phyloP scores from a whole-genome alignment of 495 filamentous ascomycete genomes.

The Xylaria acuta region DNA sequence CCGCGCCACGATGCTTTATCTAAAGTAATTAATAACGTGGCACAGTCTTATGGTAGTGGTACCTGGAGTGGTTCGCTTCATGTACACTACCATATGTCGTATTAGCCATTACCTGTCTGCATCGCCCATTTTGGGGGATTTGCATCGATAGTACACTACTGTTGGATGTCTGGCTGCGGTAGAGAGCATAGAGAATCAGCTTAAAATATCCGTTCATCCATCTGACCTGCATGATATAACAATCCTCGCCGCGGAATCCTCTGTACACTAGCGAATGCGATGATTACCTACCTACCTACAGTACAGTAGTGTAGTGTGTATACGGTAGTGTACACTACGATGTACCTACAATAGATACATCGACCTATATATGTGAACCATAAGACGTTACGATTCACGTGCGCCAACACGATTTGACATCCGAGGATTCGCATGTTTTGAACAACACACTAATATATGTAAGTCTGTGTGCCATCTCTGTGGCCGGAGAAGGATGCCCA shows the following conservation, averaged over 20 bases:
- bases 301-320: background rate
- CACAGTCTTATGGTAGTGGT: conserved; percentile 2
- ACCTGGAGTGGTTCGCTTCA: conserved; percentile 1
- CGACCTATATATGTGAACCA: background rate
- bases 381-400: background rate
- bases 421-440: background rate
- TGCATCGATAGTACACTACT: background rate
- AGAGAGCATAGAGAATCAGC: background rate
- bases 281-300: background rate
- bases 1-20: background rate
- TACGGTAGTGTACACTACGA: background rate
- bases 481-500: background rate
- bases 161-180: background rate
- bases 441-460: background rate
- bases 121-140: conserved; percentile 3
- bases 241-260: conserved; percentile 25
- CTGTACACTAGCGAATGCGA: background rate
- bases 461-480: background rate
- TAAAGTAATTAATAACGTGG: background rate
- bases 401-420: background rate
- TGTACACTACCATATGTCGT: background rate
- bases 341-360: background rate
- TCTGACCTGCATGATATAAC: conserved; percentile 13
- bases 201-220: conserved; percentile 14
- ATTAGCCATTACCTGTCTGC: background rate